Evolutionary conservation across 2,329 filamentous ascomycete genomes (phyloP), one percentile per base, ranked within the genome.

Genomic region (Ophiostoma sp.): DNA sequence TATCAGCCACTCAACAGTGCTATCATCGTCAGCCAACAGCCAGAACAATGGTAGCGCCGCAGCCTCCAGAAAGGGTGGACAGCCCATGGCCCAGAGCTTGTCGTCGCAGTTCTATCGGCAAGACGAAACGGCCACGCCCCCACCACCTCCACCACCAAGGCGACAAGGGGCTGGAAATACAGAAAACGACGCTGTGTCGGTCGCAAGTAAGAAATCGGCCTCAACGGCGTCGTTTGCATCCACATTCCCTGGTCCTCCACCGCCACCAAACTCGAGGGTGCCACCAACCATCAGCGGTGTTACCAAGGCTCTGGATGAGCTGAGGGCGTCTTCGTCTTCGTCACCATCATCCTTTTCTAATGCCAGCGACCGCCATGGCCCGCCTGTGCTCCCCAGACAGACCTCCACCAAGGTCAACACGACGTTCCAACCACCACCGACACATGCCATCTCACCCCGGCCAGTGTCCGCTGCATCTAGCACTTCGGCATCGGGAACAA

Each of bases 1-100:
- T 73, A 84, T 89, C 73, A 86, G 84, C 74, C 82, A 87, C 69
- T 87, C 87, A 2, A 82, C 80, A 36, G 75, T 85, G 55, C 80
- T 86, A 19, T 82, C 84, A n/a, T 82, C 83, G 8, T 84, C 84
- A 3, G 82, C 83, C 15, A 84, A 85, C 25, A 85, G 82, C 75
- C 82, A 84, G 15, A 36, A 39, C 31, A 42, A 69, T 2, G 9
- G 42, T 39, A 39, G 71, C 2, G 25, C 72, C n/a, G 52, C 52
- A 2, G 80, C 80, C 17, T 82, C 85, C 48, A 82, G 88, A 73
- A 88, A 87, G 77, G 79, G 39, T 12, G 63, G 50, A 1, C 71
- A 52, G 39, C 57, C 57, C 33, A n/a, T 70, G 68, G 50, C 31
- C 2, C 59, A 61, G 7, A 73, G 68, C 19, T n/a, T 69, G 19